Evolutionary conservation across 257 asterid genomes (phyloP).

Genomic region (Perilla frutescens): DNA sequence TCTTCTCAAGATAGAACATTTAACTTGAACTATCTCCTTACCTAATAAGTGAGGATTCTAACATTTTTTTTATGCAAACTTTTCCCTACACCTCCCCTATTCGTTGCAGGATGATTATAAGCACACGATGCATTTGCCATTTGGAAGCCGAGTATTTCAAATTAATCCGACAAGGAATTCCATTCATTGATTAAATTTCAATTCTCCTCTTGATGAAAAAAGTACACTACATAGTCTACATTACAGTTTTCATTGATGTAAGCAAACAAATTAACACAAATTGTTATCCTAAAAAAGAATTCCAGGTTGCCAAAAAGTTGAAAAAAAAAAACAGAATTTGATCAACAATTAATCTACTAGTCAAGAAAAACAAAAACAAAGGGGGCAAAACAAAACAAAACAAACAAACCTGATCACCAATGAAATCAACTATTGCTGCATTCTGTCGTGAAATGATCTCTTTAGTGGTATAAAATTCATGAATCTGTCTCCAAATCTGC

Average conservation of each 20-base stretch:
- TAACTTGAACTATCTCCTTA: background rate
- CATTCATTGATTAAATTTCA: too few relatives aligned
- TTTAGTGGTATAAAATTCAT: constrained; percentile 50
- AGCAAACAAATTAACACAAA: too few relatives aligned
- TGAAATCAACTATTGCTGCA: constrained; percentile 53
- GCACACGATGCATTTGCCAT: too few relatives aligned
- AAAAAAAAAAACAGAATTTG: background rate
- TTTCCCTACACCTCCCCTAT: background rate
- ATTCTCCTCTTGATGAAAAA: too few relatives aligned
- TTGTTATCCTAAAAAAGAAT: too few relatives aligned
- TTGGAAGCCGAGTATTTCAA: too few relatives aligned
- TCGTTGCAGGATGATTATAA: too few relatives aligned
- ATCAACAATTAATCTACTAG: background rate
- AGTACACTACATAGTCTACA: too few relatives aligned
- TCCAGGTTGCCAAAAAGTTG: too few relatives aligned
- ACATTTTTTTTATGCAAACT: background rate
- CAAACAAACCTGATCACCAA: constrained; percentile 79
- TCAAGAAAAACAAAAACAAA: background rate
- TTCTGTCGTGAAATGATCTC: constrained; percentile 44
- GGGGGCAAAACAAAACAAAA: too few relatives aligned
- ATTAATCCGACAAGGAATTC: too few relatives aligned
- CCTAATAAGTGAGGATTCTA: background rate
- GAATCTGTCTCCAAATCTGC: constrained; percentile 58
- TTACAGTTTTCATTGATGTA: too few relatives aligned
- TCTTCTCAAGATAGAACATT: background rate